Conservation (phyloP, 495 filamentous ascomycete species). For the Penicillium ucsense region DNA sequence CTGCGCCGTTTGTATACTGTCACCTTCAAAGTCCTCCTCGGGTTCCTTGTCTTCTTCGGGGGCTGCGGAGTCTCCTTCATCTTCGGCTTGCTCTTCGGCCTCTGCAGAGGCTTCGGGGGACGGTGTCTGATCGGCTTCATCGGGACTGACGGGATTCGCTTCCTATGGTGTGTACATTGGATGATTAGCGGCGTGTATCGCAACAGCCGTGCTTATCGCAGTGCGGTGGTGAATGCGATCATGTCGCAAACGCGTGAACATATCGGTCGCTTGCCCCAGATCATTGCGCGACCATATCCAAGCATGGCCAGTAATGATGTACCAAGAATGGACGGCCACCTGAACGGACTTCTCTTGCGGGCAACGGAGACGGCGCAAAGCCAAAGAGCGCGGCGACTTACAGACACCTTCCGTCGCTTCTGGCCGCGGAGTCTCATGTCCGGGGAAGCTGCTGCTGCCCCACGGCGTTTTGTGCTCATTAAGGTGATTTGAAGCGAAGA, state of each 20-base stretch:
- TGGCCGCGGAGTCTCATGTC: conserved; percentile 36
- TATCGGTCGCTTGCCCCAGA: too few species aligned
- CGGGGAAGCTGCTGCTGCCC: conserved; percentile 28
- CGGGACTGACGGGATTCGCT: conserved; percentile 11
- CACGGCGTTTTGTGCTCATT: conserved; percentile 67
- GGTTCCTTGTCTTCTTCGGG: conserved; percentile 34
- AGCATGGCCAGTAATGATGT: too few species aligned
- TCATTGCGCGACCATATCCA: background rate
- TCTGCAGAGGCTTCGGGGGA: conserved; percentile 25
- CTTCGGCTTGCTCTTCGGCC: conserved; percentile 13
- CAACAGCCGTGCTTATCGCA: background rate
- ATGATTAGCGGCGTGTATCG: background rate
- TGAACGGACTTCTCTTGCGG: background rate
- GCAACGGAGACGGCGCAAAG: background rate
- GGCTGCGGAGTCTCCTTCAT: background rate
- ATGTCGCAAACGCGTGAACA: background rate
- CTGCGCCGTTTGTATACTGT: conserved; percentile 69
- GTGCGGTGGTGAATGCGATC: background rate
- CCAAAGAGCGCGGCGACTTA: conserved; percentile 28
- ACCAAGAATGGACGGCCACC: background rate
- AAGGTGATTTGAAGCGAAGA: background rate
- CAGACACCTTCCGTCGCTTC: conserved; percentile 51
- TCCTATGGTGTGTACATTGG: conserved; percentile 7
- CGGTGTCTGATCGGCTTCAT: conserved; percentile 23
- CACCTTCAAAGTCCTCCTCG: conserved; percentile 47